Percentiles rank a stretch among this genome's conserved stretches.
Conservation (phyloP, 495 filamentous ascomycete genomes). For the Podospora australis region DNA sequence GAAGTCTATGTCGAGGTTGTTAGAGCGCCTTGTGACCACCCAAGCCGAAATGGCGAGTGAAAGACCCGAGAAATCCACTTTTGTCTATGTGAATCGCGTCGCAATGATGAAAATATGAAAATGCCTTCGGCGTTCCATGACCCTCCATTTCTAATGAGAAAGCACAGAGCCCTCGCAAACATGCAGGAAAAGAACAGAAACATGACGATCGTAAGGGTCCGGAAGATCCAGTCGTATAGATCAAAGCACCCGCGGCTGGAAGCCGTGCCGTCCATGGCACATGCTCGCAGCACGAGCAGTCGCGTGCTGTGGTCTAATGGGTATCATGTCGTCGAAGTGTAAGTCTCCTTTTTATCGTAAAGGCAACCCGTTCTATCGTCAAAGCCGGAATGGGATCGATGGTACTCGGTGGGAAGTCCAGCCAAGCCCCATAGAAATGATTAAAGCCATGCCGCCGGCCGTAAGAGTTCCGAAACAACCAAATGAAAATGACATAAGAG, state of each 20-base stretch:
- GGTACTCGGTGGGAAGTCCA: constrained; percentile 21
- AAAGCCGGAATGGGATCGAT: constrained; percentile 21
- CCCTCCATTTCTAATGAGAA: constrained; percentile 35
- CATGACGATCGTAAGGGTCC: constrained; percentile 34
- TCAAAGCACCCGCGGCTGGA: constrained; percentile 26
- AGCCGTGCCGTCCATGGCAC: constrained; percentile 22
- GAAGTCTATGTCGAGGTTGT: constrained; percentile 10
- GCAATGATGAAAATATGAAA: constrained; percentile 29
- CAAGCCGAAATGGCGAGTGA: constrained; percentile 30
- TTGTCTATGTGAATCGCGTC: constrained; percentile 57
- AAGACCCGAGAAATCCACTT: constrained; percentile 51
- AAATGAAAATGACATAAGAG: constrained; percentile 9
- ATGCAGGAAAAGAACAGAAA: constrained; percentile 35
- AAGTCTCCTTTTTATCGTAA: constrained; percentile 9
- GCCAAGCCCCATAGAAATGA: constrained; percentile 16
- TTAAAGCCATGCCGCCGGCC: constrained; percentile 29
- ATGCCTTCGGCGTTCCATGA: constrained; percentile 30
- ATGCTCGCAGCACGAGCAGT: constrained; percentile 13
- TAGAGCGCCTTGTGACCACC: not conserved
- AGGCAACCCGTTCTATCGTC: constrained; percentile 31
- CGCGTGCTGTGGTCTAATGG: constrained; percentile 32
- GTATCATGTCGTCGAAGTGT: constrained; percentile 34
- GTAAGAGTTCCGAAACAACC: constrained; percentile 18
- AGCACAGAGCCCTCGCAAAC: constrained; percentile 34
- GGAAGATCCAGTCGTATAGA: constrained; percentile 28